Percentiles rank a stretch among this genome's conserved stretches.
phyloP scores from a whole-genome alignment of 2,329 filamentous ascomycete species.

The Blumeria graminis region DNA sequence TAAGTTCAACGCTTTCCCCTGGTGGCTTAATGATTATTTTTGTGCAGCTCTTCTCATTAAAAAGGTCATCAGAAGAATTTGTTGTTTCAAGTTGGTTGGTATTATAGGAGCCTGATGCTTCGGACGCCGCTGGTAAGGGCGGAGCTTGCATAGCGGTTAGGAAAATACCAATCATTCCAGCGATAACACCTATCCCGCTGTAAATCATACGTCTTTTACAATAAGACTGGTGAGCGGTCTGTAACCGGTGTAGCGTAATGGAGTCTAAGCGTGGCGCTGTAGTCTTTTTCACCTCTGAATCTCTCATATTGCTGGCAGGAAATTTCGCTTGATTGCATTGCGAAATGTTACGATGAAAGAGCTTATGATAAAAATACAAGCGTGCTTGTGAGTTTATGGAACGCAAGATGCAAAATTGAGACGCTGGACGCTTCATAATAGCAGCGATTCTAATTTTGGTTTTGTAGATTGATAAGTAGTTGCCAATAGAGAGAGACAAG shows the following conservation, averaged over 20 bases:
- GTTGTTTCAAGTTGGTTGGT: neutral
- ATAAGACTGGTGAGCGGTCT: conserved; percentile 9
- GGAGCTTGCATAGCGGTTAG: conserved; percentile 13
- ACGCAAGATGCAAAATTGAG: no score
- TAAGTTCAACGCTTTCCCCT: conserved; percentile 11
- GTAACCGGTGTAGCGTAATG: conserved; percentile 12
- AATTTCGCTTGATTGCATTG: neutral
- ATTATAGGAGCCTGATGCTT: neutral
- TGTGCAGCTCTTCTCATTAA: conserved; percentile 7
- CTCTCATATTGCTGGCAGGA: neutral
- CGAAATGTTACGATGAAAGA: no score
- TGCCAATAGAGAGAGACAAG: no score
- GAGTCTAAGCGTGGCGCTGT: conserved; percentile 6
- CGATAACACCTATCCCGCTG: conserved; percentile 9
- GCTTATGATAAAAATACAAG: no score
- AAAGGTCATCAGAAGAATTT: neutral
- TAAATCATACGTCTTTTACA: conserved; percentile 14
- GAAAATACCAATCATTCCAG: conserved; percentile 14
- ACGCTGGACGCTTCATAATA: no score
- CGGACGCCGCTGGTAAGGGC: conserved; percentile 4
- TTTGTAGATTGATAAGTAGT: no score
- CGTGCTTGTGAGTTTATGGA: no score
- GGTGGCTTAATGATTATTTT: conserved; percentile 13
- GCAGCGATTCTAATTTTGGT: no score
- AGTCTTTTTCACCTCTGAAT: neutral